Evolutionary conservation across 2,329 filamentous ascomycete species (phyloP).

Genomic region (Lecanicillium sp.): DNA sequence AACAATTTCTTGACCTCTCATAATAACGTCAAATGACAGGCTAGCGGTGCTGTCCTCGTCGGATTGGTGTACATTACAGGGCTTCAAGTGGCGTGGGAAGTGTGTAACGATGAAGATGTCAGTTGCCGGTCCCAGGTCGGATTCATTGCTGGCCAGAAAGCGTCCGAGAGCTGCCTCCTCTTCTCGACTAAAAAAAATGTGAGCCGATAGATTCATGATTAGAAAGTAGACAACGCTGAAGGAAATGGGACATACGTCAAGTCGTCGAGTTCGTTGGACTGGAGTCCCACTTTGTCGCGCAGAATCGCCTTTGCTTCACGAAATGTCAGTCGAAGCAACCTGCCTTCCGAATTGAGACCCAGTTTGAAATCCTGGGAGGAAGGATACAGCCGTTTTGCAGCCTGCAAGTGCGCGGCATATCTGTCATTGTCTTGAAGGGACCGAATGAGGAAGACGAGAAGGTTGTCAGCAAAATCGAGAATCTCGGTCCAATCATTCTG

Average conservation of each 20-base stretch:
- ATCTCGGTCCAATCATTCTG: too few relatives aligned
- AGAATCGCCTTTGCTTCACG: too few relatives aligned
- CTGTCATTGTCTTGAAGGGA: too few relatives aligned
- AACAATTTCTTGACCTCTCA: not conserved
- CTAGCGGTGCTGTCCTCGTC: not conserved
- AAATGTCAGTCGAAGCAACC: not conserved
- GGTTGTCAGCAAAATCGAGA: too few relatives aligned
- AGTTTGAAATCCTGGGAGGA: too few relatives aligned
- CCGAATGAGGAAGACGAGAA: too few relatives aligned
- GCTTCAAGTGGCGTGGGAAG: not conserved
- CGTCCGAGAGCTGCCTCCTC: not conserved
- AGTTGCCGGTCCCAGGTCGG: not conserved
- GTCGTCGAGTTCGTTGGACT: not conserved
- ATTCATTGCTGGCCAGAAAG: not conserved
- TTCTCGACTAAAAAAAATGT: not conserved
- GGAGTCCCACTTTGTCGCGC: not conserved
- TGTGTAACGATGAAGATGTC: not conserved
- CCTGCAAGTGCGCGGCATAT: too few relatives aligned
- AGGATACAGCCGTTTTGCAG: too few relatives aligned
- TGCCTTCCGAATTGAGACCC: not conserved
- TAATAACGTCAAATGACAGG: not conserved
- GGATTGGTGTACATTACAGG: not conserved
- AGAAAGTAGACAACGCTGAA: not conserved
- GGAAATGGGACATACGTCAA: not conserved
- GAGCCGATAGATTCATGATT: not conserved